A percentile compares a stretch with the other conserved stretches of the same genome.
phyloP scores from a whole-genome alignment of 1,139 yeast genomes.

The Lodderomyces orthopsilosis region DNA sequence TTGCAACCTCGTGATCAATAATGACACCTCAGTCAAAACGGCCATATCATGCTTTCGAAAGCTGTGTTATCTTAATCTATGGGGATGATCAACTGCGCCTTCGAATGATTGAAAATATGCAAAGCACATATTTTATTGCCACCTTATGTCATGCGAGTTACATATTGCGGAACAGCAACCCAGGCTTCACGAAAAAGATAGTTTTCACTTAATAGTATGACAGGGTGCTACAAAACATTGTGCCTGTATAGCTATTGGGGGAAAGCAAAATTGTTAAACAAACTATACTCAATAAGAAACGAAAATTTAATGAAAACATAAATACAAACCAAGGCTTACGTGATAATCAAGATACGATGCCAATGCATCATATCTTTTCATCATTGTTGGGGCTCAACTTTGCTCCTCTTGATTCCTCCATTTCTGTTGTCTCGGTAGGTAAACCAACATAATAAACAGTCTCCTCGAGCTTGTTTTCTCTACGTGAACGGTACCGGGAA shows the following conservation, averaged over 20 bases:
- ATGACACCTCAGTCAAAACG: not conserved
- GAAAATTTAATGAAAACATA: not conserved
- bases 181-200: too few species aligned
- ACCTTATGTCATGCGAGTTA: too few species aligned
- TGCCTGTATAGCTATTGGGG: too few species aligned
- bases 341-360: too few species aligned
- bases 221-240: too few species aligned
- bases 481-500: not conserved
- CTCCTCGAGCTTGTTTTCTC: not conserved
- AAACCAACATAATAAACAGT: not conserved
- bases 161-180: too few species aligned
- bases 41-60: too few species aligned
- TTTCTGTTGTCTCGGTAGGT: not conserved
- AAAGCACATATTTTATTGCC: too few species aligned
- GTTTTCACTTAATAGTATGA: too few species aligned
- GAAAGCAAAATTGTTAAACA: not conserved
- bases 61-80: too few species aligned
- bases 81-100: too few species aligned
- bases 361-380: not conserved
- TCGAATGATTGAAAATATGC: too few species aligned
- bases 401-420: not conserved
- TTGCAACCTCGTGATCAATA: not conserved
- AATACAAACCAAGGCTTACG: not conserved
- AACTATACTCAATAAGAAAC: not conserved
- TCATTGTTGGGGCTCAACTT: not conserved